Conservation (phyloP, 2,329 filamentous ascomycete species). For the Neofusicoccum kwambonambiense region DNA sequence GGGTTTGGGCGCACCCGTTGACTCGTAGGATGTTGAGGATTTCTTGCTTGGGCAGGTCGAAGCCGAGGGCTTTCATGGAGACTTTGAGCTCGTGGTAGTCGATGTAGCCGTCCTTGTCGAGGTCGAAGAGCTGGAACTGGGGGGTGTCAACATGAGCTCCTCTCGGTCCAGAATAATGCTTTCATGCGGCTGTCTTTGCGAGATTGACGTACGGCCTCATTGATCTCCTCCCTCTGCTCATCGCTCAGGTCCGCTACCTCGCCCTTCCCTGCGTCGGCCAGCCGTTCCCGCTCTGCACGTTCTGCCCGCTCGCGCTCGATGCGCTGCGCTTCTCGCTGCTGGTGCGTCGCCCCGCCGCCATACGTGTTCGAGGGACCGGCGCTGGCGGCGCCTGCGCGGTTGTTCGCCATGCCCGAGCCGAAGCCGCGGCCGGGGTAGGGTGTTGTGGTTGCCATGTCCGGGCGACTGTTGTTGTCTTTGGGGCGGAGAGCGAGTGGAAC, state of each 20-base stretch:
- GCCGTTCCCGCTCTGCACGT: constrained; percentile 42
- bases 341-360: constrained; percentile 40
- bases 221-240: constrained; percentile 89
- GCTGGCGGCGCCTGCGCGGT: constrained; percentile 36
- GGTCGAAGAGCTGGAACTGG: constrained; percentile 91
- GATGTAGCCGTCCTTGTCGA: constrained; percentile 89
- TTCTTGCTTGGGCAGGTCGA: constrained; percentile 83
- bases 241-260: constrained; percentile 65
- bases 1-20: constrained; percentile 60
- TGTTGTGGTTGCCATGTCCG: constrained; percentile 13
- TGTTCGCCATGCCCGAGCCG: constrained; percentile 30
- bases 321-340: constrained; percentile 40
- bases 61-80: constrained; percentile 90
- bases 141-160: background rate
- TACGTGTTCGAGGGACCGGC: constrained; percentile 26
- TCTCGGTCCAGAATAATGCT: background rate
- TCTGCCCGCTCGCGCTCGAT: constrained; percentile 42
- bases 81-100: constrained; percentile 99
- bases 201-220: constrained; percentile 73
- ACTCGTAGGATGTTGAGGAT: constrained; percentile 77
- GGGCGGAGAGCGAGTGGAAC: constrained; percentile 15
- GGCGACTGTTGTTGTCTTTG: constrained; percentile 20
- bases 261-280: constrained; percentile 47
- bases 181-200: background rate
- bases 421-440: constrained; percentile 38